These are phyloP conservation scores for Nannizziopsis arthrosporioides DNA, from an alignment of 2,329 filamentous ascomycete species.

Conservation along the genomic window DNA sequence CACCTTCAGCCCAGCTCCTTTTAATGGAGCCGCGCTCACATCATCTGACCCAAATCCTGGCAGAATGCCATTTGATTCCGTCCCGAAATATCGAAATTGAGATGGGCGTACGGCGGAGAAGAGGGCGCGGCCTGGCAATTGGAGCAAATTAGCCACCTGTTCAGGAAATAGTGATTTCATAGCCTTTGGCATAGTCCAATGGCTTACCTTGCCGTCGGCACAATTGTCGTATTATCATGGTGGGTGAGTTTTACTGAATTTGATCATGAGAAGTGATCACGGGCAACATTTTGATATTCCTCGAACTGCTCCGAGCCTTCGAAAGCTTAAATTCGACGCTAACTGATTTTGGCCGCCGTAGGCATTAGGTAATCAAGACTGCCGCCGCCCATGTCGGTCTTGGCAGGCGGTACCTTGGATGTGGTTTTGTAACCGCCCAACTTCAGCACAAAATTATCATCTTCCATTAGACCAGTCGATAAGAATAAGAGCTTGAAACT, in stretches of 20 bases:
- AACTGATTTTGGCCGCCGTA: too few relatives aligned
- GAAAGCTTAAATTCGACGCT: neutral
- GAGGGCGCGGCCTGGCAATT: conserved; percentile 5
- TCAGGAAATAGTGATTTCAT: neutral
- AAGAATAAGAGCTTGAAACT: too few relatives aligned
- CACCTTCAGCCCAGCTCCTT: conserved; percentile 2
- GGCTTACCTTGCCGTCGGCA: conserved; percentile 32
- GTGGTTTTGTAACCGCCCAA: too few relatives aligned
- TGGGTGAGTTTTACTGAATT: conserved; percentile 15
- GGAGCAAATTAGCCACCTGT: neutral
- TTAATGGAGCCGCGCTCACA: neutral
- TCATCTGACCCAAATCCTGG: neutral
- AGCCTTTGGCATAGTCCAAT: neutral
- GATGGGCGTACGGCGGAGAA: conserved; percentile 4
- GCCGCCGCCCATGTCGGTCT: too few relatives aligned
- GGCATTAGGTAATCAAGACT: neutral
- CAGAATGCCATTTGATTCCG: neutral
- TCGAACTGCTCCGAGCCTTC: neutral
- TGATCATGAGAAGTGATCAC: conserved; percentile 12
- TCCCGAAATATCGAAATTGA: conserved; percentile 3
- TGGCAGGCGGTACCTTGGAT: too few relatives aligned
- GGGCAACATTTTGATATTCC: conserved; percentile 7
- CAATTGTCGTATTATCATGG: conserved; percentile 33
- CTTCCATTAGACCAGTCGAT: too few relatives aligned
- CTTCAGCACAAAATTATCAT: too few relatives aligned